A percentile compares a stretch with the other conserved stretches of the same genome.
Evolutionary conservation across 2,329 filamentous ascomycete genomes (phyloP).

Genomic region (Cladosporium colombiae): DNA sequence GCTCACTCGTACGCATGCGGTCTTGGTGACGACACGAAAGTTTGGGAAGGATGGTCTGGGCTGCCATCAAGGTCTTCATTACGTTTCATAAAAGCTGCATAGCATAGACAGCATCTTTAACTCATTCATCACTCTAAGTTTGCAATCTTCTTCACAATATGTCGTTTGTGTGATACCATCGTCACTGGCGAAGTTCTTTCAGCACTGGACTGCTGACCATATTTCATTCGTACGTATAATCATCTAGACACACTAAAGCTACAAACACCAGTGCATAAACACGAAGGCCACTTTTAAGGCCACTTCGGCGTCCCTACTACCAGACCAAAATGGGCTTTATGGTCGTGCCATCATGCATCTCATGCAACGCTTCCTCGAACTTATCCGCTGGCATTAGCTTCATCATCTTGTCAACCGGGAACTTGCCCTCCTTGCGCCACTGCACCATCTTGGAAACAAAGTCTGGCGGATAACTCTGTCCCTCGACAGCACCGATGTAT

Average conservation of each 20-base stretch:
- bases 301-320: slow-evolving; percentile 26
- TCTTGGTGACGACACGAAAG: neutral
- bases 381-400: slow-evolving; percentile 48
- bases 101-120: neutral
- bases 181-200: neutral
- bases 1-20: neutral
- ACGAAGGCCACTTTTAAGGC: neutral
- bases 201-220: neutral
- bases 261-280: neutral
- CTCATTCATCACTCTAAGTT: neutral
- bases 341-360: slow-evolving; percentile 44
- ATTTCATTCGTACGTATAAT: neutral
- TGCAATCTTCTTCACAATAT: neutral
- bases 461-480: slow-evolving; percentile 45
- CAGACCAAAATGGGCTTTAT: slow-evolving; percentile 48
- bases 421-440: slow-evolving; percentile 50
- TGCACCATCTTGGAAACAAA: slow-evolving; percentile 52
- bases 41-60: neutral
- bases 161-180: neutral
- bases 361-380: slow-evolving; percentile 43
- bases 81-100: neutral
- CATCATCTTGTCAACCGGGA: slow-evolving; percentile 50
- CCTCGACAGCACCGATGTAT: slow-evolving; percentile 52
- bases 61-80: neutral
- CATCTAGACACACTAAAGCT: neutral